Base-by-base conservation (phyloP, 257 asterid species). In the Salvia hispanica region DNA sequence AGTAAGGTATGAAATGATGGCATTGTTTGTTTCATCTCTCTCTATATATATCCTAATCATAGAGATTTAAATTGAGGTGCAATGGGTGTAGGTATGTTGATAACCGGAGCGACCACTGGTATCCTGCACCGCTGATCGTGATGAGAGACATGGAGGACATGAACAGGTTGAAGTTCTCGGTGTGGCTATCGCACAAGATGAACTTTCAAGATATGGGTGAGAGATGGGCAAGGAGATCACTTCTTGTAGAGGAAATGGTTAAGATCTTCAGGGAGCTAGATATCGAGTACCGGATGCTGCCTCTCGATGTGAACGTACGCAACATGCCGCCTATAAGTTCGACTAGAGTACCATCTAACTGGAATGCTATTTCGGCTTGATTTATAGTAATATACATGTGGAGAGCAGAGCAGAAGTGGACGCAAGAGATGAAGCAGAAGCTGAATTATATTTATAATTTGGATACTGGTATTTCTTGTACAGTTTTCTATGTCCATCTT, bases 141-240 rank as follows among this genome's bases (percentile, higher is more conserved):
- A 75, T 87, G 90, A 84, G 95, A 59, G 96, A 94, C 43, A 78
- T 94, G 31, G 96, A 85, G 77, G 99, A 94, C 79, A 60, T 91
- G 93, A 94, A 94, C 86, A 51, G 85, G 78, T 52, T 94, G 79
- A 88, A 80, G 76, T 88, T 86, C 81, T 88, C 99, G 0, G 37
- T 85, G 5, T 91, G 99, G 96, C 84, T 74, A 18, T 74, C 85
- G 0, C 97, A 93, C 83, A 86, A 62, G 16, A 93, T 93, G 86
- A 93, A 93, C 75, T 78, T 72, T 67, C 96, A 93, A 67, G 91
- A 93, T 75, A 93, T 93, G 97, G 94, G 95, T 3, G 95, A 93
- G 82, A 88, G 97, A 73, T 90, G 84, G 84, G 53, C 56, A 4
- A 80, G 99, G 70, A 84, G 99, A 73, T 80, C 92, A 14, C 83